Evolutionary conservation across 164 flowering plant genomes (phyloP).

Genomic region (Dillenia suffruticosa): DNA sequence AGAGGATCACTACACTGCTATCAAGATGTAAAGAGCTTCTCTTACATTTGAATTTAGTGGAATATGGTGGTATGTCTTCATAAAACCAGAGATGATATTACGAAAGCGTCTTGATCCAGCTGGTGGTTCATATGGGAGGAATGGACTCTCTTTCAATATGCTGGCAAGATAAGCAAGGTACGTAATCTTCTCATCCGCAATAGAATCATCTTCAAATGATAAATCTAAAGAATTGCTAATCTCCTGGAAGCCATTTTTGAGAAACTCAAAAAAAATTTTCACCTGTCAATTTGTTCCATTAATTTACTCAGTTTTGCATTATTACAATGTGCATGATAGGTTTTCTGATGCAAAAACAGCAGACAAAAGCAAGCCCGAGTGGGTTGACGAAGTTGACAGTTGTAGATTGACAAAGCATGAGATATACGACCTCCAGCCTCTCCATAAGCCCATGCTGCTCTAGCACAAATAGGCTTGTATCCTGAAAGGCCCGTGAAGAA

Average conservation of each 20-base stretch:
- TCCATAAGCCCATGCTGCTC: slow-evolving; percentile 99
- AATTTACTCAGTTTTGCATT: no score
- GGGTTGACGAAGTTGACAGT: slow-evolving; percentile 96
- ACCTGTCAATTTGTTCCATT: slow-evolving; percentile 51
- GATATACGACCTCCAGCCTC: slow-evolving; percentile 91
- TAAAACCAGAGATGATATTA: slow-evolving; percentile 72
- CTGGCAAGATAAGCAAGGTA: slow-evolving; percentile 90
- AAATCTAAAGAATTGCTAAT: slow-evolving; percentile 88
- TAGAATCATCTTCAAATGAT: slow-evolving; percentile 87
- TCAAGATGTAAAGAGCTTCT: not conserved
- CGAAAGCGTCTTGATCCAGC: slow-evolving; percentile 85
- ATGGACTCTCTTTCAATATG: slow-evolving; percentile 57
- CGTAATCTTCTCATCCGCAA: slow-evolving; percentile 98
- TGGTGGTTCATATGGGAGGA: slow-evolving; percentile 83
- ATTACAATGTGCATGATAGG: no score
- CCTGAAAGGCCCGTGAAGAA: slow-evolving; percentile 96
- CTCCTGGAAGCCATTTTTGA: slow-evolving; percentile 81
- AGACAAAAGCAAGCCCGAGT: slow-evolving; percentile 45
- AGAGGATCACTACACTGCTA: no score
- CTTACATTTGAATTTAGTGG: slow-evolving; percentile 81
- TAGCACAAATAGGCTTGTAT: slow-evolving; percentile 95
- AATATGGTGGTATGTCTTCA: slow-evolving; percentile 84
- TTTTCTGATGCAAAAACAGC: slow-evolving; percentile 3
- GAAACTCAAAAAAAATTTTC: slow-evolving; percentile 83
- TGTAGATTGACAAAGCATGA: slow-evolving; percentile 93